phyloP scores from a whole-genome alignment of 164 flowering plant genomes.

The Piper longum region DNA sequence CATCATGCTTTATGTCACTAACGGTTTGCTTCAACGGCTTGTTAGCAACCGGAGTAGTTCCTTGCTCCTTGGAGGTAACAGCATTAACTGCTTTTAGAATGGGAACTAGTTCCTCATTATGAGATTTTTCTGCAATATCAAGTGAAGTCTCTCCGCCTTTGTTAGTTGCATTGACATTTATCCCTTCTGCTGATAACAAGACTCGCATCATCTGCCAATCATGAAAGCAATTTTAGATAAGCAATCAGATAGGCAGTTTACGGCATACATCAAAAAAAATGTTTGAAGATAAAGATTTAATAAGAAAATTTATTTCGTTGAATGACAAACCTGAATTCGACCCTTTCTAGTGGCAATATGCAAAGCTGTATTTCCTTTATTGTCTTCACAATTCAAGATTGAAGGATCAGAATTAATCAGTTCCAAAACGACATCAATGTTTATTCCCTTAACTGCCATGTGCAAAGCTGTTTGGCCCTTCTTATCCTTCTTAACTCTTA shows the following conservation, averaged over 20 bases:
- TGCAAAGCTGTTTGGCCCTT: conserved; percentile 93
- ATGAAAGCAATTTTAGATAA: not conserved
- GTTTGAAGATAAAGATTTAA: too few species aligned
- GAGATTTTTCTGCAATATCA: conserved; percentile 70
- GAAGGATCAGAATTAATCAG: conserved; percentile 60
- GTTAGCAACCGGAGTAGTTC: conserved; percentile 53
- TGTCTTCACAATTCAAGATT: conserved; percentile 54
- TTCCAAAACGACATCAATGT: conserved; percentile 57
- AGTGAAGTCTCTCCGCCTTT: conserved; percentile 70
- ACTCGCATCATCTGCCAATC: conserved; percentile 44
- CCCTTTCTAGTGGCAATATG: conserved; percentile 74
- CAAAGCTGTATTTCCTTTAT: conserved; percentile 79
- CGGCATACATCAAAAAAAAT: too few species aligned
- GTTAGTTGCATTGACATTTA: conserved; percentile 50
- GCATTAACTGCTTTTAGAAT: conserved; percentile 62
- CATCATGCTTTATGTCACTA: conserved; percentile 90
- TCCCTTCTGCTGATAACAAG: conserved; percentile 44
- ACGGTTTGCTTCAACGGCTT: conserved; percentile 94
- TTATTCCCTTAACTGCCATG: conserved; percentile 96
- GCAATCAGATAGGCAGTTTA: too few species aligned
- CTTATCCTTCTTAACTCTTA: conserved; percentile 57
- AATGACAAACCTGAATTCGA: conserved; percentile 42
- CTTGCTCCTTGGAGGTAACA: conserved; percentile 41
- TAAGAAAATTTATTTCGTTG: not conserved
- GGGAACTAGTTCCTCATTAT: conserved; percentile 34